Evolutionary conservation across 2,329 filamentous ascomycete genomes (phyloP).

Genomic region (Dryadomyces quercivorus): DNA sequence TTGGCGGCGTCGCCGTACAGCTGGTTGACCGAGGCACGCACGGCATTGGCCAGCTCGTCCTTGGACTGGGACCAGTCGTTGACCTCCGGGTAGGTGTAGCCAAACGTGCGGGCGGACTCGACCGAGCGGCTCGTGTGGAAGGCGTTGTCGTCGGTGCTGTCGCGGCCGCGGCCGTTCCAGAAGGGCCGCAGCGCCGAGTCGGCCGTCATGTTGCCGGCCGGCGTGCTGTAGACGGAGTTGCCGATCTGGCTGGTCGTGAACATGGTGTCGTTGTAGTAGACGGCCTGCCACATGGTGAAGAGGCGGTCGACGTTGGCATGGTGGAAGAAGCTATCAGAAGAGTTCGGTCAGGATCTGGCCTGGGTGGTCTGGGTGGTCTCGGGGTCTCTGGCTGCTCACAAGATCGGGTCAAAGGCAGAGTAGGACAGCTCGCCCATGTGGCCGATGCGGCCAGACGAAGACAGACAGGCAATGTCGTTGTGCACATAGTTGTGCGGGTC

Average conservation of each 20-base stretch:
- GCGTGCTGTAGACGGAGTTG: constrained; percentile 27
- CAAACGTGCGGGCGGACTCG: constrained; percentile 19
- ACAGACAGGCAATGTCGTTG: constrained; percentile 23
- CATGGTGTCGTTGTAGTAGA: constrained; percentile 22
- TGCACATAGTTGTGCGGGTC: constrained; percentile 31
- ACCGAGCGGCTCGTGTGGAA: constrained; percentile 30
- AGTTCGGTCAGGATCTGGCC: no score
- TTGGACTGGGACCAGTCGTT: constrained; percentile 36
- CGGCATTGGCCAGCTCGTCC: constrained; percentile 46
- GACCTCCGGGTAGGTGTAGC: constrained; percentile 30
- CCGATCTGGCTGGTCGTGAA: constrained; percentile 17
- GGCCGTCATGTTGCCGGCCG: constrained; percentile 28
- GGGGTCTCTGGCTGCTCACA: no score
- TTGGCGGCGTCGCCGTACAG: constrained; percentile 26
- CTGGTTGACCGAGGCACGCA: constrained; percentile 46
- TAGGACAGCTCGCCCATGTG: constrained; percentile 25
- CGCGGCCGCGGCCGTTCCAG: constrained; percentile 20
- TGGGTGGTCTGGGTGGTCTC: no score
- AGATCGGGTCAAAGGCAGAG: constrained; percentile 33
- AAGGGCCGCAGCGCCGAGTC: constrained; percentile 38
- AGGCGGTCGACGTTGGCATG: constrained; percentile 49
- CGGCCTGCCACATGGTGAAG: constrained; percentile 36
- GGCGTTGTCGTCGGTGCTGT: constrained; percentile 10
- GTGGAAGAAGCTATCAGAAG: constrained; percentile 19
- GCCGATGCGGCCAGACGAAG: constrained; percentile 15